phyloP scores from a whole-genome alignment of 2,329 filamentous ascomycete genomes.

The Aschersonia sp. region DNA sequence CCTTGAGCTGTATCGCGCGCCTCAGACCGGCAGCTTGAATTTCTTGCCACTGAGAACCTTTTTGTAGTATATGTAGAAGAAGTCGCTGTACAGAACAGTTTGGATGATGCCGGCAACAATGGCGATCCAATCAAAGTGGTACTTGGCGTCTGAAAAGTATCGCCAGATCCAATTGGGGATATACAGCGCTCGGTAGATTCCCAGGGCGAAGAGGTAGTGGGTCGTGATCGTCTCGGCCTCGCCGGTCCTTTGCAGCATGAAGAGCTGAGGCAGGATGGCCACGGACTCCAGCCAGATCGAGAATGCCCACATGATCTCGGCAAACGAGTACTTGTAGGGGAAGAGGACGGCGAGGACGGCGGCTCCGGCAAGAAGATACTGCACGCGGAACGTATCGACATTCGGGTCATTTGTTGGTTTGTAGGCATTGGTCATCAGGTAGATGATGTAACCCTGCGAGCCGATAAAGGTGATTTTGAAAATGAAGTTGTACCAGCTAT shows the following conservation, averaged over 20 bases:
- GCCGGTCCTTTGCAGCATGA: conserved; percentile 94
- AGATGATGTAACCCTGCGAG: conserved; percentile 85
- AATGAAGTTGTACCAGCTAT: conserved; percentile 77
- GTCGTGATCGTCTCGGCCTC: conserved; percentile 99
- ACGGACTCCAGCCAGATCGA: conserved; percentile 97
- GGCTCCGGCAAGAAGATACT: conserved; percentile 78
- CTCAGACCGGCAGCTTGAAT: conserved; percentile 70
- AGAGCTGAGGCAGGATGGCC: conserved; percentile 90
- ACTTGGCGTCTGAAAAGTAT: conserved; percentile 59
- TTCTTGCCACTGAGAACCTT: conserved; percentile 86
- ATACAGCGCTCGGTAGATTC: conserved; percentile 82
- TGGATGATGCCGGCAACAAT: conserved; percentile 82
- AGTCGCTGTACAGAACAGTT: conserved; percentile 93
- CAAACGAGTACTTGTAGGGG: conserved; percentile 68
- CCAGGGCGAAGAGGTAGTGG: conserved; percentile 90
- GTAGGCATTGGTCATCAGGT: conserved; percentile 95
- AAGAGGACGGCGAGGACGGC: conserved; percentile 67
- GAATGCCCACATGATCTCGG: conserved; percentile 92
- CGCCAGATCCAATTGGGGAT: conserved; percentile 98
- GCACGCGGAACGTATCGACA: conserved; percentile 91
- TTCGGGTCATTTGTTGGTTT: conserved; percentile 96
- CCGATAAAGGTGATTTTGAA: conserved; percentile 95
- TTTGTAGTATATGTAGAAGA: conserved; percentile 99
- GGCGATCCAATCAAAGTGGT: conserved; percentile 71
- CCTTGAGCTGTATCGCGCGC: too few relatives aligned